Evolutionary conservation across 805 yeast genomes (phyloP), one percentile per base, ranked within the genome.

Genomic region (Ogataea saltuana): DNA sequence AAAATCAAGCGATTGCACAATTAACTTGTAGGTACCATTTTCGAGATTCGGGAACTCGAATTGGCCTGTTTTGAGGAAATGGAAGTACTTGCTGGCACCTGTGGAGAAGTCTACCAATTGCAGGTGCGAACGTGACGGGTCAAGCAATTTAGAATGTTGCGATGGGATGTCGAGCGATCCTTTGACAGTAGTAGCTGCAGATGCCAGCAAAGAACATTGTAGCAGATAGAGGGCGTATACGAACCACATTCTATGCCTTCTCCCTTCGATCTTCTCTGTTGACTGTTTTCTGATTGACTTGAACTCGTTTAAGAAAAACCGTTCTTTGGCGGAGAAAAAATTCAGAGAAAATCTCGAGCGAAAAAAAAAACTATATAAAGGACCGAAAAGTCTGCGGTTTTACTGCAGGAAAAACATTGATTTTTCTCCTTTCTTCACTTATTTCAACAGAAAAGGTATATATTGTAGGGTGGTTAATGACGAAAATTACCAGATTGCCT

Each of bases 401-500:
- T 38, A 23, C 30, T 26, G 20, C n/a, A 8, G 25, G 37, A 34
- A 34, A 25, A 30, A 32, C 34, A 18, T 34, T 21, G 4, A 22
- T 9, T 20, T 31, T 49, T 57, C 45, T 51, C 23, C 61, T 48
- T 60, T 55, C 54, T 51, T 49, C 41, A 63, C 66, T 61, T 64
- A 63, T 59, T 49, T 33, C 46, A 44, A 29, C 37, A 48, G 67
- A 55, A 62, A 54, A 50, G 57, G 62, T 61, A 63, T 61, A 61
- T 64, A 64, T 64, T 64, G 69, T 64, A 64, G 69, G 68, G 69
- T 53, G 67, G 59, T 57, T 56, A 59, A 60, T 60, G 65, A 55
- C 65, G 48, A 29, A 37, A 27, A 30, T 43, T 26, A 37, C 54
- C 57, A 64, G 69, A 52, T 64, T 60, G 63, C 60, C 66, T 42